Conservation (phyloP, 768 basidiomycete species). For the Epithele typhae region DNA sequence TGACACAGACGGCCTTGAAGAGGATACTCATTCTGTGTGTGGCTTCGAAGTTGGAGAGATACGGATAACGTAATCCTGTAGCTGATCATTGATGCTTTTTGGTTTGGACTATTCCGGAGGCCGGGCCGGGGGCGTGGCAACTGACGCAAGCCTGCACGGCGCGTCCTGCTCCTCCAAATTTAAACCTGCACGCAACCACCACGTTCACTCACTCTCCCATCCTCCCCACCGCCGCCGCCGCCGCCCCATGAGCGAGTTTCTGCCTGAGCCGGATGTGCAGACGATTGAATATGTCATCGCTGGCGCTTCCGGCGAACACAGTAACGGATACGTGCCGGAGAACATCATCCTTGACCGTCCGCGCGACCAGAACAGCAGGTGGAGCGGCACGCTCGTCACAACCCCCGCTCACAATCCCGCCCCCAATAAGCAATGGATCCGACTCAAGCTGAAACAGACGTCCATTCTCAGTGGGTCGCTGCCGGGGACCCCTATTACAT, state of each 20-base stretch:
- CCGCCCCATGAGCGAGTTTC: slow-evolving; percentile 4
- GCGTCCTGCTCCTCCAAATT: no score
- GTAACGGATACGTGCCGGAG: slow-evolving; percentile 62
- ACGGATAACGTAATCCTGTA: no score
- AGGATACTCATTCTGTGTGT: no score
- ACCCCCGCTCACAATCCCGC: slow-evolving; percentile 27
- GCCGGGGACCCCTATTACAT: background rate
- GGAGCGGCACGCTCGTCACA: slow-evolving; percentile 64
- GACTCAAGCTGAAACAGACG: slow-evolving; percentile 56
- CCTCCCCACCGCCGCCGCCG: no score
- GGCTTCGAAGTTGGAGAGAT: no score
- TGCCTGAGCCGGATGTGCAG: slow-evolving; percentile 12
- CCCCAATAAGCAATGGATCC: slow-evolving; percentile 64
- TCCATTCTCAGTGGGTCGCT: slow-evolving; percentile 59
- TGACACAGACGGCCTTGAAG: no score
- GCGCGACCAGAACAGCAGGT: slow-evolving; percentile 62
- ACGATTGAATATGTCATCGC: slow-evolving; percentile 48
- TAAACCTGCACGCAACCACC: no score
- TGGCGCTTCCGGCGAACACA: slow-evolving; percentile 66
- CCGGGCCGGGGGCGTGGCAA: no score
- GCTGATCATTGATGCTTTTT: no score
- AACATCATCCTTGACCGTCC: slow-evolving; percentile 67
- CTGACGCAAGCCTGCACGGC: no score
- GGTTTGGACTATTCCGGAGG: no score
- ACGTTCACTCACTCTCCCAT: no score